Evolutionary conservation across 2,329 filamentous ascomycete species (phyloP).

Genomic region (Corniculantispora saksenae): DNA sequence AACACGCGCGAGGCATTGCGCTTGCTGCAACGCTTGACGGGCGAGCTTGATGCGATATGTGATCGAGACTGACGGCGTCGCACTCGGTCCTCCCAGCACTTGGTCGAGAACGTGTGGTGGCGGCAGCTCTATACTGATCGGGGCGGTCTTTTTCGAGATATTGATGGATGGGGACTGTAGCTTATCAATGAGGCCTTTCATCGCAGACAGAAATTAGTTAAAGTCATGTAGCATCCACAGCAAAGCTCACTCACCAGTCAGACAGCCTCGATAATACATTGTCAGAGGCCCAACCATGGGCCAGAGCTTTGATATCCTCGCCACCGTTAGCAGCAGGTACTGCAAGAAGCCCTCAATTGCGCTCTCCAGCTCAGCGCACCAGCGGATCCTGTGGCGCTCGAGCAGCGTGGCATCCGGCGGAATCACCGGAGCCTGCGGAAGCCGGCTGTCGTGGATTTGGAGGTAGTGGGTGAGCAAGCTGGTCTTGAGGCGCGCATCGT

Average conservation of each 20-base stretch:
- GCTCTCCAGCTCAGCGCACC: conserved; percentile 48
- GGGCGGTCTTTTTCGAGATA: conserved; percentile 30
- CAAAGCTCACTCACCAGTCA: conserved; percentile 43
- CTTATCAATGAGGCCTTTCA: conserved; percentile 35
- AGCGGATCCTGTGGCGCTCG: not conserved
- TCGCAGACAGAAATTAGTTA: conserved; percentile 22
- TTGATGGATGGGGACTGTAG: conserved; percentile 35
- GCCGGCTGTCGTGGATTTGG: not conserved
- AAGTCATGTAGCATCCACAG: not conserved
- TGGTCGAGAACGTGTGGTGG: conserved; percentile 38
- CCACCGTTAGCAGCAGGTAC: conserved; percentile 48
- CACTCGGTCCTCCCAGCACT: conserved; percentile 30
- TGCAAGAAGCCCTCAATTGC: conserved; percentile 56
- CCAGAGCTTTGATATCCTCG: conserved; percentile 50
- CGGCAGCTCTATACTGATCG: conserved; percentile 39
- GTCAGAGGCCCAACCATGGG: conserved; percentile 44
- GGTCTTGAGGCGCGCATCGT: conserved; percentile 29
- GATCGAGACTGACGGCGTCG: conserved; percentile 27
- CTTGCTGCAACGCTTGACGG: conserved; percentile 50
- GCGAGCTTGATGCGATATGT: conserved; percentile 42
- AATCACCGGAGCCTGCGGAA: not conserved
- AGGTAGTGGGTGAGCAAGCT: not conserved
- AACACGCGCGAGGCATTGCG: conserved; percentile 44
- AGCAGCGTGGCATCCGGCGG: too few species aligned
- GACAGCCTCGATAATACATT: conserved; percentile 50